Base-by-base conservation (phyloP, 192 early-diverging fungal species). In the Gaertneriomyces semiglobifer region DNA sequence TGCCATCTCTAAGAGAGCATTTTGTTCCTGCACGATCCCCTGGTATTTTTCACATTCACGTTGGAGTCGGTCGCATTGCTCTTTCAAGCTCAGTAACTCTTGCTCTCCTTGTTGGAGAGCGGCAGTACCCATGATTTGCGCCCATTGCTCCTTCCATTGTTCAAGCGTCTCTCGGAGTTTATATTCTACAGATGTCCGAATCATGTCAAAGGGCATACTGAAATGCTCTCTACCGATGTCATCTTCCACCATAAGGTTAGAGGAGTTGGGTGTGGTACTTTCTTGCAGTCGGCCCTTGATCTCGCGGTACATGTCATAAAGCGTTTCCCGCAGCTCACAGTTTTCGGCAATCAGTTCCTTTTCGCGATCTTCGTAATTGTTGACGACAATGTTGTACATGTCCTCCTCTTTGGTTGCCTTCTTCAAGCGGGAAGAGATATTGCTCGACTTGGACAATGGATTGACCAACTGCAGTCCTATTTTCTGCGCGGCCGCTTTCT, bases 351-450 rank as follows among this genome's bases (percentile, higher is more conserved):
- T 6, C 9, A 80, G 42, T 43, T 76, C 72, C 53, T 70, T 50
- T 44, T 81, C 78, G 5, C 80, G 73, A 18, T 80, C 77, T 62
- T 84, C 82, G 57, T 72, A 71, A 53, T 60, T 72, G 7, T 43
- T 40, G 43, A 78, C 62, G 1, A 78, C 73, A n/a, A 72, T 51
- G 8, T 48, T 56, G 62, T 75, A 75, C 60, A 78, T 67, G 8
- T 60, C 59, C 8, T 68, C 73, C 11, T 72, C 58, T 43, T 39
- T 10, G 12, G 4, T 18, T 16, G 3, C 44, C 44, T 38, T 14
- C 9, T 9, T 19, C 18, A 66, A 11, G 58, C 7, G 41, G 1
- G 19, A 14, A 11, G 50, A 25, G 11, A 25, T 10, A 48, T 48
- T 19, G 7, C 6, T 20, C 18, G 70, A 2, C 45, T 77, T 77